These are phyloP conservation scores for Gnomoniopsis sp. DNA, from an alignment of 2,329 filamentous ascomycete species.

Conservation along the genomic window DNA sequence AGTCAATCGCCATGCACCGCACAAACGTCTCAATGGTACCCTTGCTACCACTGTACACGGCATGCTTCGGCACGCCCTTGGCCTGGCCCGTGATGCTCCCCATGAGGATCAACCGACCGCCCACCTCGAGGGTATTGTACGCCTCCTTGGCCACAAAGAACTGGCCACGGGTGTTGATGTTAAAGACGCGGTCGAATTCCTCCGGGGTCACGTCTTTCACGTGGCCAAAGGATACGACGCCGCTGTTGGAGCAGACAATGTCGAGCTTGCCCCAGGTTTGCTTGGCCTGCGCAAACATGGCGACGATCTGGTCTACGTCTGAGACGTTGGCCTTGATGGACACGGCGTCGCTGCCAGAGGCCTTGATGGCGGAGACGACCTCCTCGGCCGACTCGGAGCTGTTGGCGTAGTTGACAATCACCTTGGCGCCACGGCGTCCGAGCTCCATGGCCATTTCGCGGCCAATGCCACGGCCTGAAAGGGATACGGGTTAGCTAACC, in stretches of 20 bases:
- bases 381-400: constrained; percentile 61
- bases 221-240: constrained; percentile 66
- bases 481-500: background rate
- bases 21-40: constrained; percentile 75
- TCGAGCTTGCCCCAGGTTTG: constrained; percentile 63
- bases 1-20: constrained; percentile 68
- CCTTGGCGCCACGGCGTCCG: constrained; percentile 61
- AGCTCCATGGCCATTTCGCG: constrained; percentile 65
- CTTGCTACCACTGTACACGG: constrained; percentile 73
- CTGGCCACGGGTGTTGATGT: constrained; percentile 65
- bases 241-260: constrained; percentile 69
- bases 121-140: constrained; percentile 65
- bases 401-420: constrained; percentile 67
- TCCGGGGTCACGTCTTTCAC: constrained; percentile 66
- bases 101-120: constrained; percentile 71
- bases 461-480: constrained; percentile 60
- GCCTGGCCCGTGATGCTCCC: constrained; percentile 66
- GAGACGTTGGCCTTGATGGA: constrained; percentile 67
- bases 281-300: constrained; percentile 61
- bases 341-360: constrained; percentile 58
- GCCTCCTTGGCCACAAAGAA: constrained; percentile 71
- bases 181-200: constrained; percentile 70
- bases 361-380: constrained; percentile 64
- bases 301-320: constrained; percentile 59
- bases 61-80: constrained; percentile 66